Evolutionary conservation across 768 basidiomycete species (phyloP), one percentile per base, ranked within the genome.

Genomic region (Boletus speciosus): DNA sequence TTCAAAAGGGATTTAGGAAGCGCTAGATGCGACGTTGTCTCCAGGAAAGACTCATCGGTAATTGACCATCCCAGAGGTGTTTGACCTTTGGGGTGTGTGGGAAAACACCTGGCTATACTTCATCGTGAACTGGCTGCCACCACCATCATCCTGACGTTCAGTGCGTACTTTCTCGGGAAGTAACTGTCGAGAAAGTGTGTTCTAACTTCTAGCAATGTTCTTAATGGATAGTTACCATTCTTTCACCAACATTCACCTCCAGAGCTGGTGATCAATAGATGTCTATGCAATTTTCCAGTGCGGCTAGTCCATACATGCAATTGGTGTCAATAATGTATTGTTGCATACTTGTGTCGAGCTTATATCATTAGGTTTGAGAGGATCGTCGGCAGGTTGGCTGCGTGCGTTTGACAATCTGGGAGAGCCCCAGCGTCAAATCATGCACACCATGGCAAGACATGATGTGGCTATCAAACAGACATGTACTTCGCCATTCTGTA

Each of bases 401-500:
- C 3, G 32, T 45, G 36, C 12, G 29, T 57, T 11, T 15, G 16
- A 31, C 11, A 35, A n/a, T 54, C 25, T 27, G 23, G 39, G 4
- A 19, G 15, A 23, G 37, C 43, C 44, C 34, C 2, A 16, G 31
- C 6, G 15, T 36, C 19, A 27, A 25, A 34, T 27, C 31, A 23
- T 38, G 23, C 7, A 32, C 37, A 16, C 15, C 34, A 14, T 32
- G 29, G 12, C 5, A 27, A 31, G 25, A 29, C 39, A 9, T 48
- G 36, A 32, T 27, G 9, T 7, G 9, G 37, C 46, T 7, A 21
- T 69, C 76, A 92, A 59, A 82, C 72, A 37, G 90, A 91, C 89
- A 93, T 87, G 64, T 90, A 93, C 62, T 81, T 83, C 14, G 86
- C 86, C 85, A 93, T 85, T 47, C 89, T 88, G 65, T 64, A 38